Evolutionary conservation across 768 basidiomycete genomes (phyloP), one percentile per base, ranked within the genome.

Genomic region (Tricholoma terreum): DNA sequence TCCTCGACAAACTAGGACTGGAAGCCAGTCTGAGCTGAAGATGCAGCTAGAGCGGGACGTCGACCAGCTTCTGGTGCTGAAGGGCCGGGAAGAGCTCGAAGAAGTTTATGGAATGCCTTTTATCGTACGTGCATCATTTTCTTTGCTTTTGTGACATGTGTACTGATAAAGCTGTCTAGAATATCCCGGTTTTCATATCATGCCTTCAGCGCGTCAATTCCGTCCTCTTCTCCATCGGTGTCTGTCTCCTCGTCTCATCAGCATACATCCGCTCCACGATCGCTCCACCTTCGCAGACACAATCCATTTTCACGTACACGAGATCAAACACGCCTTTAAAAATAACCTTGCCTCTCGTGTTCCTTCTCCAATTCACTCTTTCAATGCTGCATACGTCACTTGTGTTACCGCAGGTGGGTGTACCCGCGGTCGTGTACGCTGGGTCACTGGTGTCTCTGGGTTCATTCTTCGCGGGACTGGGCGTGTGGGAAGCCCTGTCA

Each of bases 61-160:
- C 33, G 85, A 90, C 24, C 76, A 82, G 66, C 71, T 93, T 21
- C 67, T 90, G 38, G 74, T 77, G 1, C 68, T 90, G 53, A 86
- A 85, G 63, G 78, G 76, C 17, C 75, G 90, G 40, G 86, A 89
- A 65, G 92, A 93, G 57, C 70, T 94, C 36, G 91, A 92, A 66
- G 83, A 84, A 50, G 78, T 91, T 5, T 92, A 90, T 64, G 91
- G 91, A 1, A 70, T 89, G n/a, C 87, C 92, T 2, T 77, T 87
- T 36, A 84, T 93, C 46, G 89, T 91, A 69, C 61, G 87, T 84
- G 10, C n/a, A 19, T n/a, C n/a, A 40, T 52, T 21, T 27, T 51
- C 42, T 55, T 6, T 50, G 31, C 36, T 46, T 49, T 43, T 30
- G 36, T 54, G n/a, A 59, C 42, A n/a, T 19, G 49, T 63, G 59